Percentiles rank a stretch among this genome's conserved stretches.
These are phyloP conservation scores for Physocladia obscura DNA, from an alignment of 192 early-diverging fungal genomes.

Conservation along the genomic window DNA sequence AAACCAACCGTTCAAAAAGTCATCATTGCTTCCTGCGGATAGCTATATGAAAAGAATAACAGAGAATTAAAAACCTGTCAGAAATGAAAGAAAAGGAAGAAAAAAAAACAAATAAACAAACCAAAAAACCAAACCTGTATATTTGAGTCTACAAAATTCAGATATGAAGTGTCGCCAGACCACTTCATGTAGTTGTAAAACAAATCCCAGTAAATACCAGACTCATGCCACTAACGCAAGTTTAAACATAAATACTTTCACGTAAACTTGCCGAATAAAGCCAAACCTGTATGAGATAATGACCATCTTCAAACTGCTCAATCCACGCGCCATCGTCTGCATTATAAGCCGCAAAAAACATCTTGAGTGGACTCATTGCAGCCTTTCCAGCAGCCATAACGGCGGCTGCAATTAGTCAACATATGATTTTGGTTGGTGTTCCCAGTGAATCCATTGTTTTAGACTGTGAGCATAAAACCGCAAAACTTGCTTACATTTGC, in stretches of 20 bases:
- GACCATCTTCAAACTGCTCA: neutral
- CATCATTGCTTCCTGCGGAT: conserved; percentile 1
- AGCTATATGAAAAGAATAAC: conserved; percentile 7
- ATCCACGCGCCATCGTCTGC: conserved; percentile 1
- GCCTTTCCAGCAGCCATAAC: conserved; percentile 8
- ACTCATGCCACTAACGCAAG: conserved; percentile 21
- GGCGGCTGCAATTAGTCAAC: no score
- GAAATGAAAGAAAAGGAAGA: neutral
- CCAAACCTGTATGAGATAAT: neutral
- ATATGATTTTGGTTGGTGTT: no score
- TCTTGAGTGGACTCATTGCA: neutral
- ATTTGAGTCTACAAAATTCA: neutral
- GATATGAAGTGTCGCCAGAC: conserved; percentile 11
- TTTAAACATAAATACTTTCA: no score
- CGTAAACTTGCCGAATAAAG: no score
- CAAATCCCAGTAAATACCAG: conserved; percentile 3
- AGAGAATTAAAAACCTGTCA: neutral
- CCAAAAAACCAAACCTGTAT: neutral
- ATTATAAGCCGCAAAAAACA: neutral
- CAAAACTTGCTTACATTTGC: no score
- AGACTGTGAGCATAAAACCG: no score
- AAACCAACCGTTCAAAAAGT: conserved; percentile 18
- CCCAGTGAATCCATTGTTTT: no score
- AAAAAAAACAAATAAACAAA: neutral
- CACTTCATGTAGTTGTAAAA: conserved; percentile 22